Evolutionary conservation across 1,284 basidiomycete species (phyloP).

Genomic region (Naganishia sp.): DNA sequence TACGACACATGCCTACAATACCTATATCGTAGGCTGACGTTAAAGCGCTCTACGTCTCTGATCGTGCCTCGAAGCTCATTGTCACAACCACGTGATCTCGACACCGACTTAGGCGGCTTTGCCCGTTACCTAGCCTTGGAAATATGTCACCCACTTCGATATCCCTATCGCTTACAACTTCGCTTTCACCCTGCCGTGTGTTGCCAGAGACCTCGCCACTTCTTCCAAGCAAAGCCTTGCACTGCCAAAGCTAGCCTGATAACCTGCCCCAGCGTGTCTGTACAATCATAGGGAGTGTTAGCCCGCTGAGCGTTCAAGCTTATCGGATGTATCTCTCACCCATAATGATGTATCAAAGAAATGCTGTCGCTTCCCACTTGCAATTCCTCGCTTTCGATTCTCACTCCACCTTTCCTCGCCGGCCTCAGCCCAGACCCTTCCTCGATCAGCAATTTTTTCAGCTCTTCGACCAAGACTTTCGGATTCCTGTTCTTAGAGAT

Average conservation of each 20-base stretch:
- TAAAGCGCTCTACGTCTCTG: background rate
- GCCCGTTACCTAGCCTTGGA: no score
- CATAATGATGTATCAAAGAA: slow-evolving; percentile 59
- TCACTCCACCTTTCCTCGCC: slow-evolving; percentile 57
- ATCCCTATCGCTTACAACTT: background rate
- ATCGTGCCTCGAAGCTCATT: background rate
- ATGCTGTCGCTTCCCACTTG: slow-evolving; percentile 38
- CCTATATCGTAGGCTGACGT: no score
- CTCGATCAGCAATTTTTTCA: slow-evolving; percentile 65
- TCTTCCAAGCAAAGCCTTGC: slow-evolving; percentile 28
- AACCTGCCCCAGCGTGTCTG: slow-evolving; percentile 57
- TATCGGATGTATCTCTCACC: slow-evolving; percentile 45
- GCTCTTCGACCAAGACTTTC: slow-evolving; percentile 61
- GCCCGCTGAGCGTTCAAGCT: slow-evolving; percentile 41
- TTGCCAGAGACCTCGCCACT: slow-evolving; percentile 5
- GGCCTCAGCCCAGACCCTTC: slow-evolving; percentile 64
- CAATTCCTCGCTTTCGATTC: slow-evolving; percentile 50
- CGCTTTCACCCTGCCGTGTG: background rate
- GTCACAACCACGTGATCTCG: background rate
- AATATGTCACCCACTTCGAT: background rate
- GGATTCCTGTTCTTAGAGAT: slow-evolving; percentile 3
- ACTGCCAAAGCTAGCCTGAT: slow-evolving; percentile 34
- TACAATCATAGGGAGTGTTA: slow-evolving; percentile 65
- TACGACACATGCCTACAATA: no score
- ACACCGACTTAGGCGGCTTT: no score